Evolutionary conservation across 2,329 filamentous ascomycete species (phyloP).

Genomic region (Aureobasidium sp.): DNA sequence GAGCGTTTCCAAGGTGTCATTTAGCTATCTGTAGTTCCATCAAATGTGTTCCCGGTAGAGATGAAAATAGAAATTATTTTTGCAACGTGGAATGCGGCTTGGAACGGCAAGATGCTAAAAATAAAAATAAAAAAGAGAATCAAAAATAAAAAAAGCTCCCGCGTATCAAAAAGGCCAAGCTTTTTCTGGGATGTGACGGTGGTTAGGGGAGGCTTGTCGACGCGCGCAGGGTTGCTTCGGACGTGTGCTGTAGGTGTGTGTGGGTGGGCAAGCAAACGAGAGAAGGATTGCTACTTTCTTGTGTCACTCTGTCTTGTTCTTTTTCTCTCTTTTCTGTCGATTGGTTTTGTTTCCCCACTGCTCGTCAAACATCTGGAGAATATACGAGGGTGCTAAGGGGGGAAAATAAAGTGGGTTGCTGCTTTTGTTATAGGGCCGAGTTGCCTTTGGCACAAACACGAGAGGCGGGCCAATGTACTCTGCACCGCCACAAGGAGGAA

Average conservation of each 20-base stretch:
- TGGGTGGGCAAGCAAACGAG: not conserved
- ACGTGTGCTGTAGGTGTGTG: not conserved
- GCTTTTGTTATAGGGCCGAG: slow-evolving; percentile 1
- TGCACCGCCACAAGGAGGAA: slow-evolving; percentile 11
- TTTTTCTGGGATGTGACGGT: not conserved
- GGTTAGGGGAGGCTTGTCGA: slow-evolving; percentile 1
- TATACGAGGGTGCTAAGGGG: too few species aligned
- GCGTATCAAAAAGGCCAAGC: not conserved
- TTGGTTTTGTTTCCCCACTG: too few species aligned
- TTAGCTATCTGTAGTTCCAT: not conserved
- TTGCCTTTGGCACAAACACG: not conserved
- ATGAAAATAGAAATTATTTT: not conserved
- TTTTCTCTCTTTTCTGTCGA: not conserved
- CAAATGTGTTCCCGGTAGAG: not conserved
- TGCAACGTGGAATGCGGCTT: not conserved
- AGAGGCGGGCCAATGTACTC: not conserved
- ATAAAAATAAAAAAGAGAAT: too few species aligned
- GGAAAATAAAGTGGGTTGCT: not conserved
- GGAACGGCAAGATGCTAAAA: too few species aligned
- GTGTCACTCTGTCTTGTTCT: not conserved
- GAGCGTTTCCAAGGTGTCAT: too few species aligned
- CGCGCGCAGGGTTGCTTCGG: slow-evolving; percentile 2
- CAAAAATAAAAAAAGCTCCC: not conserved
- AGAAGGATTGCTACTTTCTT: too few species aligned
- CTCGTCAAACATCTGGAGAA: too few species aligned